Evolutionary conservation across 495 filamentous ascomycete species (phyloP).

Genomic region (Talaromyces nanjingensis): DNA sequence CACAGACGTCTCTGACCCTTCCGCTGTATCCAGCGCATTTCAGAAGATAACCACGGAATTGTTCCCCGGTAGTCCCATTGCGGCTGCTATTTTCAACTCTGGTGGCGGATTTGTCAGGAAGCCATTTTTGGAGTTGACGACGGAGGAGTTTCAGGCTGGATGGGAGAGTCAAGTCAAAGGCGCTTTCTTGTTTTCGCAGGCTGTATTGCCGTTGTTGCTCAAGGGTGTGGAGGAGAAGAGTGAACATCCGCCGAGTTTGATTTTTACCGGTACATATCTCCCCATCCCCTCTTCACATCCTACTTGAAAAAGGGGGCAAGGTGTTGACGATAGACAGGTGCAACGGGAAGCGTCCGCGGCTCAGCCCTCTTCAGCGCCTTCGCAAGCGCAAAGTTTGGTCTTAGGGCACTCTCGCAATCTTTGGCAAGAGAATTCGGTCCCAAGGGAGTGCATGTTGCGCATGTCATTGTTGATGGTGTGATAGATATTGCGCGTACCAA

Average conservation of each 20-base stretch:
- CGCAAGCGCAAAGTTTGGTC: conserved; percentile 74
- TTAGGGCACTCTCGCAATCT: conserved; percentile 68
- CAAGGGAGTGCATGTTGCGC: conserved; percentile 79
- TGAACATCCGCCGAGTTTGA: conserved; percentile 64
- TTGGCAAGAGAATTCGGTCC: conserved; percentile 86
- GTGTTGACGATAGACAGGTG: conserved; percentile 35
- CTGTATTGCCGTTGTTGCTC: conserved; percentile 65
- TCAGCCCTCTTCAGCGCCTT: conserved; percentile 65
- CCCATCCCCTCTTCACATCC: not conserved
- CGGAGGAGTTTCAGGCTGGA: conserved; percentile 54
- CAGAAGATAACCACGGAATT: conserved; percentile 52
- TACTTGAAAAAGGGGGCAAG: not conserved
- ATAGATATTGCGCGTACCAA: conserved; percentile 78
- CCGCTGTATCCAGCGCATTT: conserved; percentile 60
- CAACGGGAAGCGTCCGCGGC: conserved; percentile 73
- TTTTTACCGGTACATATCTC: conserved; percentile 54
- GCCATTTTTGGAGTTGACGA: conserved; percentile 70
- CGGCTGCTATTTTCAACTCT: conserved; percentile 83
- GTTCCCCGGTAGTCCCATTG: conserved; percentile 39
- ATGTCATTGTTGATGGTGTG: conserved; percentile 79
- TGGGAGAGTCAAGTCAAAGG: conserved; percentile 57
- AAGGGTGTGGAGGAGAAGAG: conserved; percentile 28
- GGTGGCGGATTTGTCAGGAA: conserved; percentile 62
- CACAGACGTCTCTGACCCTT: conserved; percentile 59
- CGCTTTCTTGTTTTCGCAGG: conserved; percentile 72